Percentiles rank a stretch among this genome's conserved stretches.
phyloP scores from a whole-genome alignment of 2,329 filamentous ascomycete species.

The Coccinonectria pachysandricola region DNA sequence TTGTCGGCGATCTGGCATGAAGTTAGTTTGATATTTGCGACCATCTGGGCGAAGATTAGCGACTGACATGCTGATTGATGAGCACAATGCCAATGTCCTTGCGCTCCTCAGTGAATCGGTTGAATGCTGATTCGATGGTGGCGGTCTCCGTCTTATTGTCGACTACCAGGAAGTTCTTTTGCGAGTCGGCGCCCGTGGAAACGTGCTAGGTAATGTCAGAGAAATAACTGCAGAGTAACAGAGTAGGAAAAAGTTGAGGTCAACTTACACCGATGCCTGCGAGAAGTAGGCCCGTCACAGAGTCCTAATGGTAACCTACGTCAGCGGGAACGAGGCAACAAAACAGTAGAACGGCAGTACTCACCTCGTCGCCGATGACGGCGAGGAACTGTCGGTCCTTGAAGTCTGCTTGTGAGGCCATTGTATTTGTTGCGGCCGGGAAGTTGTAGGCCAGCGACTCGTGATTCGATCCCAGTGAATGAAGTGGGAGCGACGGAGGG shows the following conservation, averaged over 20 bases:
- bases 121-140: slow-evolving; percentile 82
- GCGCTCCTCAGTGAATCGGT: slow-evolving; percentile 75
- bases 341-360: too few relatives aligned
- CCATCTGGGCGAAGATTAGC: not conserved
- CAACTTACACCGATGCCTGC: slow-evolving; percentile 84
- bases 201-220: too few relatives aligned
- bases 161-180: slow-evolving; percentile 97
- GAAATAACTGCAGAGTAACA: too few relatives aligned
- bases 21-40: slow-evolving; percentile 11
- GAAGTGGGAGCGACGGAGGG: not conserved
- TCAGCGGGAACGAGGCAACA: slow-evolving; percentile 11
- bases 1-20: slow-evolving; percentile 69
- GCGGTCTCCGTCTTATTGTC: slow-evolving; percentile 85
- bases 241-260: too few relatives aligned
- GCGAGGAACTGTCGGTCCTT: slow-evolving; percentile 93
- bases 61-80: slow-evolving; percentile 89
- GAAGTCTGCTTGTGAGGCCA: slow-evolving; percentile 47
- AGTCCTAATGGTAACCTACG: slow-evolving; percentile 53
- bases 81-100: slow-evolving; percentile 96
- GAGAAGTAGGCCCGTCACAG: slow-evolving; percentile 88
- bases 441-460: slow-evolving; percentile 2
- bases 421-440: slow-evolving; percentile 17
- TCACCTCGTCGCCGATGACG: slow-evolving; percentile 93
- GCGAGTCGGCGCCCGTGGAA: slow-evolving; percentile 72
- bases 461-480: slow-evolving; percentile 5